phyloP scores from a whole-genome alignment of 2,329 filamentous ascomycete genomes.

The Monilinia polystroma region DNA sequence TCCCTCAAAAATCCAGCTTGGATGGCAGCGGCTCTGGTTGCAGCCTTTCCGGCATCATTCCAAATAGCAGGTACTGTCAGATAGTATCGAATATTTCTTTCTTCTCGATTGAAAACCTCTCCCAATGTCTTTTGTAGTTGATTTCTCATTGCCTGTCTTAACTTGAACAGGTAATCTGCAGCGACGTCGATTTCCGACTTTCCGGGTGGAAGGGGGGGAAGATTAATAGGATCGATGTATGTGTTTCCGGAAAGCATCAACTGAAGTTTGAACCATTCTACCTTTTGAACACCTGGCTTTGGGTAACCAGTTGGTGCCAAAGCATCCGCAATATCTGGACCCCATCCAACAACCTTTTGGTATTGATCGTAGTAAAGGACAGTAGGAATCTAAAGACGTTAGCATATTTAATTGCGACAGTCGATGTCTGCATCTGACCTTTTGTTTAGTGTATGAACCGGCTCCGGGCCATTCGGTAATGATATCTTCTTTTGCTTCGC shows the following conservation, averaged over 20 bases:
- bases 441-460: constrained; percentile 97
- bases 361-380: constrained; percentile 99
- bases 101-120: constrained; percentile 96
- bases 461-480: constrained; percentile 99
- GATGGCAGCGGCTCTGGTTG: constrained; percentile 91
- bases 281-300: constrained; percentile 96
- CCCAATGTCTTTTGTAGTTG: constrained; percentile 94
- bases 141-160: constrained; percentile 93
- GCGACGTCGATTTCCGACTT: constrained; percentile 99
- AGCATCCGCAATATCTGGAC: constrained; percentile 95
- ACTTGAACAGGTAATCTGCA: constrained; percentile 98
- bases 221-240: constrained; percentile 98
- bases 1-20: constrained; percentile 95
- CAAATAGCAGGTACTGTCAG: constrained; percentile 98
- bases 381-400: constrained; percentile 74
- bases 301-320: constrained; percentile 95
- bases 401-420: constrained; percentile 25
- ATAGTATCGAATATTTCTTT: constrained; percentile 97
- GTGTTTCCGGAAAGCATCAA: constrained; percentile 98
- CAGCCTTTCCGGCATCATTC: constrained; percentile 98
- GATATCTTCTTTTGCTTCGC: constrained; percentile 96
- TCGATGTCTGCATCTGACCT: constrained; percentile 56
- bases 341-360: constrained; percentile 99
- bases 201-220: constrained; percentile 92
- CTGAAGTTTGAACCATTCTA: constrained; percentile 99